Evolutionary conservation across 1,284 basidiomycete genomes (phyloP).

Genomic region (Dichomitus squalens): DNA sequence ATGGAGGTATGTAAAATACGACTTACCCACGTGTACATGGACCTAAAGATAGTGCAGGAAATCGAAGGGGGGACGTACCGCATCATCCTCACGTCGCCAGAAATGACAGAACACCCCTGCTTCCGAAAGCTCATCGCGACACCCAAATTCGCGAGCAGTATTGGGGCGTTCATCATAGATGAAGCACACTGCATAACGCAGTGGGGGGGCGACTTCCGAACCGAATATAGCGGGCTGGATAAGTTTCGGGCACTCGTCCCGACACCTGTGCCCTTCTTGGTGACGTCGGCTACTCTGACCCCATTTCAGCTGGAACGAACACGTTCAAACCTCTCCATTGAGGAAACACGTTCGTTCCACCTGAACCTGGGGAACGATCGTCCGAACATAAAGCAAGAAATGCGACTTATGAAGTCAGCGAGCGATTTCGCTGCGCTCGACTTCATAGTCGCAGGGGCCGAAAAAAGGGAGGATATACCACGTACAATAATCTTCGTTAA

Average conservation of each 20-base stretch:
- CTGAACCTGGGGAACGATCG: constrained; percentile 15
- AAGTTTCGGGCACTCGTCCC: not conserved
- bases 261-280: not conserved
- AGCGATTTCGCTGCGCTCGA: not conserved
- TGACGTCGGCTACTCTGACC: constrained; percentile 27
- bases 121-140: too few species aligned
- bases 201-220: not conserved
- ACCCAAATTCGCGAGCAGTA: too few species aligned
- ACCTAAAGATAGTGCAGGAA: too few species aligned
- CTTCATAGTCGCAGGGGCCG: not conserved
- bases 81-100: too few species aligned
- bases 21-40: too few species aligned
- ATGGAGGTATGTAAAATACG: too few species aligned
- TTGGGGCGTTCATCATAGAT: too few species aligned
- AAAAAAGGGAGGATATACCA: not conserved
- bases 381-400: not conserved
- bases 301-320: constrained; percentile 22
- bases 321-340: constrained; percentile 8
- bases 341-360: not conserved
- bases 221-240: not conserved
- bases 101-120: too few species aligned
- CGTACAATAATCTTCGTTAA: not conserved
- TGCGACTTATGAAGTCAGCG: constrained; percentile 27
- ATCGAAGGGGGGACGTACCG: too few species aligned
- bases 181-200: constrained; percentile 5